Evolutionary conservation across 805 yeast genomes (phyloP).

Genomic region (Saccharomycopsis fodiens): DNA sequence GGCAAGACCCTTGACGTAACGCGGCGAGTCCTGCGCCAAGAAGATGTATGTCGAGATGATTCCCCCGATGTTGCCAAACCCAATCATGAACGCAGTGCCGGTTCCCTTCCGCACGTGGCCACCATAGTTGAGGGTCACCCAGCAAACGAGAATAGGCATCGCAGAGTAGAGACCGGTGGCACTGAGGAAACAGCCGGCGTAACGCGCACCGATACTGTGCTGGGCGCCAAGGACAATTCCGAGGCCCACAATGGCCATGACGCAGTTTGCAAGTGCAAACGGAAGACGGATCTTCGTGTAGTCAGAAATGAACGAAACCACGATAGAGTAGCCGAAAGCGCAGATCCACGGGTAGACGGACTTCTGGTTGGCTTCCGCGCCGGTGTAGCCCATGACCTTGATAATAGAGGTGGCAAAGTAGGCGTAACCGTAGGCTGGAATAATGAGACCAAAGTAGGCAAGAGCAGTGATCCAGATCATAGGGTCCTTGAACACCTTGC

Average conservation of each 20-base stretch:
- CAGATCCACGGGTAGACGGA: slow-evolving; percentile 82
- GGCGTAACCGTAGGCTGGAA: slow-evolving; percentile 73
- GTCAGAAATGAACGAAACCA: slow-evolving; percentile 61
- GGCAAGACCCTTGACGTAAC: slow-evolving; percentile 46
- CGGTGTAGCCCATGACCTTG: slow-evolving; percentile 52
- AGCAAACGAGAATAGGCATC: slow-evolving; percentile 65
- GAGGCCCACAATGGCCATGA: slow-evolving; percentile 45
- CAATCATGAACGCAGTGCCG: slow-evolving; percentile 55
- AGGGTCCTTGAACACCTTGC: slow-evolving; percentile 49
- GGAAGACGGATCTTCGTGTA: slow-evolving; percentile 38
- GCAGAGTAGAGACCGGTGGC: slow-evolving; percentile 54
- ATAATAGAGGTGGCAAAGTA: slow-evolving; percentile 66
- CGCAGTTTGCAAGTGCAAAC: slow-evolving; percentile 28
- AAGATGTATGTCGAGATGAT: slow-evolving; percentile 55
- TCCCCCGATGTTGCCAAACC: slow-evolving; percentile 71
- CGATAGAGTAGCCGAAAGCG: slow-evolving; percentile 61
- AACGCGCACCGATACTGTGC: slow-evolving; percentile 36
- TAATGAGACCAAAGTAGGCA: slow-evolving; percentile 55
- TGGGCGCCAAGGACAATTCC: slow-evolving; percentile 41
- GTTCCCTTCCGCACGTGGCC: slow-evolving; percentile 57
- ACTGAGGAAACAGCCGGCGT: slow-evolving; percentile 56
- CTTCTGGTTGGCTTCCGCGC: slow-evolving; percentile 68
- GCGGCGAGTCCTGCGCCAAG: slow-evolving; percentile 50
- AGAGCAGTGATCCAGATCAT: slow-evolving; percentile 50
- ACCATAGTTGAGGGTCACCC: slow-evolving; percentile 46